These are phyloP conservation scores for Sporothrix brasiliensis DNA, from an alignment of 2,329 filamentous ascomycete genomes.

Conservation along the genomic window DNA sequence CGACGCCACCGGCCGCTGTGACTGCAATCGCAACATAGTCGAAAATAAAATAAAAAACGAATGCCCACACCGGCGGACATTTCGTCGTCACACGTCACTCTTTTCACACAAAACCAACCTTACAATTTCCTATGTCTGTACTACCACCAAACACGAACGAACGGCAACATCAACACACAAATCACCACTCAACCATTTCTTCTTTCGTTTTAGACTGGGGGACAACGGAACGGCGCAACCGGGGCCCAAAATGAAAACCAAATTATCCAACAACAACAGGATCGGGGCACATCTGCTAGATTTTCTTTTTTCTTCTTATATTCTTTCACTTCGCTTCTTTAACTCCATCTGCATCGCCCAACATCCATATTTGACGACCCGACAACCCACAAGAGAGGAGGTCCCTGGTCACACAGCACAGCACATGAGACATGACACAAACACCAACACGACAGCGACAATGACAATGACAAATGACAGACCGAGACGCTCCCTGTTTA, in stretches of 20 bases:
- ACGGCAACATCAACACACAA: slow-evolving; percentile 14
- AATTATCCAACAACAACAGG: slow-evolving; percentile 20
- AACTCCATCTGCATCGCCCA: background rate
- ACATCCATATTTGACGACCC: background rate
- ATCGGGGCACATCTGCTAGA: slow-evolving; percentile 16
- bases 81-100: background rate
- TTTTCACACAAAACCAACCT: background rate
- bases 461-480: background rate
- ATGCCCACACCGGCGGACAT: background rate
- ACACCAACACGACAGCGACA: background rate
- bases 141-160: slow-evolving; percentile 1
- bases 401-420: background rate
- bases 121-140: slow-evolving; percentile 22
- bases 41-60: too few relatives aligned
- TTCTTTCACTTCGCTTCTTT: slow-evolving; percentile 4
- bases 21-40: background rate
- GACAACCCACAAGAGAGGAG: background rate
- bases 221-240: slow-evolving; percentile 5
- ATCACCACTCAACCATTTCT: slow-evolving; percentile 14
- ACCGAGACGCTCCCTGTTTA: background rate
- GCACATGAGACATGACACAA: slow-evolving; percentile 9
- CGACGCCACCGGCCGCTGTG: background rate
- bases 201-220: background rate
- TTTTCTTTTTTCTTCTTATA: slow-evolving; percentile 11
- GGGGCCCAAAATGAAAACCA: background rate